phyloP scores from a whole-genome alignment of 345 rosid species.

The Brassica napus region Da-Ae NC_063448.1:5918501-5919000 shows the following conservation, averaged over 20 bases:
- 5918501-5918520: background rate
- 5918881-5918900: slow-evolving; percentile 1
- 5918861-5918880: background rate
- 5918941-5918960: background rate
- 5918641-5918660: slow-evolving; percentile 75
- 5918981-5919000: background rate
- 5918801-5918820: slow-evolving; percentile 69
- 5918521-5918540: slow-evolving; percentile 73
- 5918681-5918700: slow-evolving; percentile 44
- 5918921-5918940: slow-evolving; percentile 1
- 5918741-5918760: slow-evolving; percentile 1
- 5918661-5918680: slow-evolving; percentile 69
- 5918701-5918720: slow-evolving; percentile 12
- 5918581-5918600: slow-evolving; percentile 59
- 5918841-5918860: slow-evolving; percentile 68
- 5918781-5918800: slow-evolving; percentile 62
- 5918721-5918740: background rate
- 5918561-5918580: slow-evolving; percentile 52
- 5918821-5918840: slow-evolving; percentile 90
- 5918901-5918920: slow-evolving; percentile 12
- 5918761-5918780: background rate
- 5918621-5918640: slow-evolving; percentile 66
- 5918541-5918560: slow-evolving; percentile 66
- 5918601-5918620: slow-evolving; percentile 82
- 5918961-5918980: background rate